phyloP scores from a whole-genome alignment of 2,329 filamentous ascomycete species.

The Bipolaris bicolor region DNA sequence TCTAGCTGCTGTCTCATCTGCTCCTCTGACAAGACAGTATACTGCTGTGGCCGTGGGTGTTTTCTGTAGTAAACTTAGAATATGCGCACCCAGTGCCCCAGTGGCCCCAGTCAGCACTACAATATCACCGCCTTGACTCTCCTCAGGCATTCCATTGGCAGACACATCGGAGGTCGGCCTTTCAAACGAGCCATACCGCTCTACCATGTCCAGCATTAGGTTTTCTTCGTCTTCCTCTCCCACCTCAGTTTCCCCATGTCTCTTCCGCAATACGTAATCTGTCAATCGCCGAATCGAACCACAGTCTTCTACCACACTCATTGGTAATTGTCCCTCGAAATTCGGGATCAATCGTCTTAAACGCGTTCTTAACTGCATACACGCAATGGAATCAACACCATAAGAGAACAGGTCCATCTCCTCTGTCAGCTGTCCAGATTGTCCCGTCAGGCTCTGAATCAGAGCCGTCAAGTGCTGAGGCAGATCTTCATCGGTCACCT shows the following conservation, averaged over 20 bases:
- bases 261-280: slow-evolving; percentile 48
- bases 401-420: slow-evolving; percentile 62
- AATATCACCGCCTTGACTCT: slow-evolving; percentile 15
- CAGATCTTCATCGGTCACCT: slow-evolving; percentile 40
- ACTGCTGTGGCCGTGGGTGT: slow-evolving; percentile 52
- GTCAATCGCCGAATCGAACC: slow-evolving; percentile 57
- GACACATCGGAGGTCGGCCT: slow-evolving; percentile 3
- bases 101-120: slow-evolving; percentile 58
- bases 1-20: slow-evolving; percentile 40
- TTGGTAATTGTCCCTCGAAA: slow-evolving; percentile 52
- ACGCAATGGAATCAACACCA: slow-evolving; percentile 66
- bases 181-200: slow-evolving; percentile 56
- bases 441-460: slow-evolving; percentile 31
- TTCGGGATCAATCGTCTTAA: slow-evolving; percentile 47
- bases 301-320: slow-evolving; percentile 66
- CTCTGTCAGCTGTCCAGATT: slow-evolving; percentile 32
- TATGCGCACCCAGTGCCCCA: slow-evolving; percentile 59
- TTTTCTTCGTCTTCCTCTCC: slow-evolving; percentile 46
- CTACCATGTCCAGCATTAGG: slow-evolving; percentile 56
- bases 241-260: slow-evolving; percentile 46
- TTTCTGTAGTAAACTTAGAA: slow-evolving; percentile 55
- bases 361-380: slow-evolving; percentile 58
- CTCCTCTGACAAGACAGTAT: slow-evolving; percentile 63
- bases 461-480: slow-evolving; percentile 26
- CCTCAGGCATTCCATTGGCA: slow-evolving; percentile 7